Conservation (phyloP, 1,139 yeast species). For the Debaryomyces subglobosus region DNA sequence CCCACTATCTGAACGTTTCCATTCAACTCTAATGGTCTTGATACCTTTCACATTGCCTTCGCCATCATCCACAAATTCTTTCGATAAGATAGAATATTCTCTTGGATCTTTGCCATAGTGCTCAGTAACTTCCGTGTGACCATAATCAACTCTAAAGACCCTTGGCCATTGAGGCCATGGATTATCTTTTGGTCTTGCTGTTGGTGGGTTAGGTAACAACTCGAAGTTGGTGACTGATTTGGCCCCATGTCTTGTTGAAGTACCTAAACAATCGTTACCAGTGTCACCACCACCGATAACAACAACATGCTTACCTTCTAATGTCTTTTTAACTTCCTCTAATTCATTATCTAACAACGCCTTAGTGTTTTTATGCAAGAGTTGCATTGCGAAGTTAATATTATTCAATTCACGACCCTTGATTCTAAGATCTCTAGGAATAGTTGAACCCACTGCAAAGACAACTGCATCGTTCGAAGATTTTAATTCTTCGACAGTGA, state of each 20-base stretch:
- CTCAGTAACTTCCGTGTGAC: conserved; percentile 92
- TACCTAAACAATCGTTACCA: conserved; percentile 98
- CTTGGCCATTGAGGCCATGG: conserved; percentile 99
- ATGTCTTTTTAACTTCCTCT: conserved; percentile 69
- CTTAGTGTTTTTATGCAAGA: conserved; percentile 86
- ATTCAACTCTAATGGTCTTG: conserved; percentile 94
- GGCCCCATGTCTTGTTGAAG: conserved; percentile 97
- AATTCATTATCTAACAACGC: conserved; percentile 82
- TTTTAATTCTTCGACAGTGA: conserved; percentile 70
- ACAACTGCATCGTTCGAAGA: conserved; percentile 76
- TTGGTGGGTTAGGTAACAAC: conserved; percentile 89
- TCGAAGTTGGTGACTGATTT: conserved; percentile 95
- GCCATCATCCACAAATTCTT: conserved; percentile 93
- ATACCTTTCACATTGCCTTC: conserved; percentile 93
- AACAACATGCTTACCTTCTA: conserved; percentile 86
- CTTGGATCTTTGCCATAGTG: conserved; percentile 98
- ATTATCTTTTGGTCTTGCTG: conserved; percentile 85
- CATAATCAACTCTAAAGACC: conserved; percentile 95
- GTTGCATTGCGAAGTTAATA: conserved; percentile 93
- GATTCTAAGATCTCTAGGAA: conserved; percentile 91
- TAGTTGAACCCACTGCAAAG: conserved; percentile 94
- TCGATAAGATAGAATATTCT: conserved; percentile 91
- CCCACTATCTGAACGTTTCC: conserved; percentile 94
- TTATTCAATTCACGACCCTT: conserved; percentile 92
- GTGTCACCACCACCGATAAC: conserved; percentile 99